phyloP scores from a whole-genome alignment of 805 yeast genomes.

The Cyberlindnera galapagoensis region DNA sequence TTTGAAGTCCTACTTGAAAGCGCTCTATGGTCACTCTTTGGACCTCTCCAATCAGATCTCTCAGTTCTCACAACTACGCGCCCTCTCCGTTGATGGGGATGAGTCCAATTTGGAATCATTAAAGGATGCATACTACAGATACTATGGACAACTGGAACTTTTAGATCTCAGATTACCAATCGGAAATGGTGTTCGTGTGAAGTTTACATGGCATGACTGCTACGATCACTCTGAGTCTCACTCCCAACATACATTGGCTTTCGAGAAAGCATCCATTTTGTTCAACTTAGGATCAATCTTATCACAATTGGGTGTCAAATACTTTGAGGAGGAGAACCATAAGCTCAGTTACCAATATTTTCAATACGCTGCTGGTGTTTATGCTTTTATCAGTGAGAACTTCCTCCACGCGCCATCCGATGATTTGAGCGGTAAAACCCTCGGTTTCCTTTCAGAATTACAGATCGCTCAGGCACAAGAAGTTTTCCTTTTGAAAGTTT shows the following conservation, averaged over 20 bases:
- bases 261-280: constrained; percentile 80
- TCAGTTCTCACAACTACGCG: constrained; percentile 40
- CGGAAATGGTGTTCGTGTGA: constrained; percentile 44
- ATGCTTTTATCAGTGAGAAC: constrained; percentile 63
- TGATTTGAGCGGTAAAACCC: constrained; percentile 66
- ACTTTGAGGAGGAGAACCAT: constrained; percentile 33
- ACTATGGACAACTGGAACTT: constrained; percentile 77
- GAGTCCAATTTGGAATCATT: constrained; percentile 44
- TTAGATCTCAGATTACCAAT: constrained; percentile 73
- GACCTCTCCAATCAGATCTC: constrained; percentile 60
- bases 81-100: constrained; percentile 27
- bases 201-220: constrained; percentile 80
- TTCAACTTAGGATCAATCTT: constrained; percentile 70
- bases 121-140: constrained; percentile 52
- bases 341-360: constrained; percentile 56
- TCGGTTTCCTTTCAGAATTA: constrained; percentile 54
- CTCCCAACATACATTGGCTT: constrained; percentile 76
- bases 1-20: constrained; percentile 47
- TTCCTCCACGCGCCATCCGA: constrained; percentile 84
- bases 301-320: constrained; percentile 41
- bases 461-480: constrained; percentile 90
- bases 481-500: constrained; percentile 59
- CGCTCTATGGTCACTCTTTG: constrained; percentile 55
- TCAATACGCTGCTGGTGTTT: constrained; percentile 77
- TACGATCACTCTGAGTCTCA: constrained; percentile 41